Percentiles rank a stretch among this genome's conserved stretches.
Evolutionary conservation across 108 stramenopile genomes (phyloP).

Genomic region (Pseudonitzschia pungens): DNA sequence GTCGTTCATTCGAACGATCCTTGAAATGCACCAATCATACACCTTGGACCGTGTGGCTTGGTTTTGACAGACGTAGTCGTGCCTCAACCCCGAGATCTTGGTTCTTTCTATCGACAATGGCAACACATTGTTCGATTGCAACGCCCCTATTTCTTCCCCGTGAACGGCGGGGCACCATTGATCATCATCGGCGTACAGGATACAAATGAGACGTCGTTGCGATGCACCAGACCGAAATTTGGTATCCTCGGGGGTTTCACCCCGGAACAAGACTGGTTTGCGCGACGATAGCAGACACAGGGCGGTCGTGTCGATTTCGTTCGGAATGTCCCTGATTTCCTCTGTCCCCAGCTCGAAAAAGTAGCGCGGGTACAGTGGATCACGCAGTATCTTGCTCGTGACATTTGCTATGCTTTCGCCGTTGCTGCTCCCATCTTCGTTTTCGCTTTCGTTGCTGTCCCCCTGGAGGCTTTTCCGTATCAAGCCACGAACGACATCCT

Average conservation of each 20-base stretch:
- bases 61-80: slow-evolving; percentile 48
- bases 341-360: slow-evolving; percentile 73
- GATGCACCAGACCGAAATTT: slow-evolving; percentile 43
- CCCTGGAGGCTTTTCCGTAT: slow-evolving; percentile 34
- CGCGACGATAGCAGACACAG: not conserved
- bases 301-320: slow-evolving; percentile 52
- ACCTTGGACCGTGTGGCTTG: not conserved
- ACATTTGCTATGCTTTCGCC: slow-evolving; percentile 42
- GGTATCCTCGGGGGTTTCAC: not conserved
- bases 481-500: slow-evolving; percentile 29
- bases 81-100: slow-evolving; percentile 30
- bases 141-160: slow-evolving; percentile 38
- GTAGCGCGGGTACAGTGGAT: slow-evolving; percentile 52
- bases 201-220: slow-evolving; percentile 46
- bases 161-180: slow-evolving; percentile 73
- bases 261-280: not conserved
- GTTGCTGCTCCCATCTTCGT: slow-evolving; percentile 22
- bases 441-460: slow-evolving; percentile 14
- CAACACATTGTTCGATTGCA: slow-evolving; percentile 22
- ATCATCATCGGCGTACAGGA: slow-evolving; percentile 62
- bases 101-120: slow-evolving; percentile 37
- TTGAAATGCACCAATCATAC: slow-evolving; percentile 7
- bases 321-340: slow-evolving; percentile 74
- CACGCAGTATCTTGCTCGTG: slow-evolving; percentile 35
- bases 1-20: not conserved